A percentile compares a stretch with the other conserved stretches of the same genome.
These are phyloP conservation scores for Auriscalpium vulgare DNA, from an alignment of 768 basidiomycete genomes.

Conservation along the genomic window DNA sequence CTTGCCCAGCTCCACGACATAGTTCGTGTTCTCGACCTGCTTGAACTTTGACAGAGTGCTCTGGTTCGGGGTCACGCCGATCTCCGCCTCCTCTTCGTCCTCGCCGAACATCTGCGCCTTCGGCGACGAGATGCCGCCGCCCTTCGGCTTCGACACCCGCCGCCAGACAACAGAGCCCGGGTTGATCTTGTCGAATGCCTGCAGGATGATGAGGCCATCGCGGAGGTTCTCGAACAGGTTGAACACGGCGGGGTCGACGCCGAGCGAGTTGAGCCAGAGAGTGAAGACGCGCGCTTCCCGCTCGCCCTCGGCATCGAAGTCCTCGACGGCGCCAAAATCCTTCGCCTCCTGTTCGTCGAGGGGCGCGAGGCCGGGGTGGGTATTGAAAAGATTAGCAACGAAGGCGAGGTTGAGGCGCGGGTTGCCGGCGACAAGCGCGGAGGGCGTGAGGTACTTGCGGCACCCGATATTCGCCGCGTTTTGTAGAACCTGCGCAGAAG, in stretches of 20 bases:
- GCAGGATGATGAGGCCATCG: slow-evolving; percentile 85
- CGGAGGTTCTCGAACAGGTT: slow-evolving; percentile 95
- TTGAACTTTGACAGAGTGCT: slow-evolving; percentile 90
- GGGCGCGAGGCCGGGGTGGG: slow-evolving; percentile 88
- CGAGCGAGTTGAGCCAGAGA: slow-evolving; percentile 95
- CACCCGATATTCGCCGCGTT: slow-evolving; percentile 93
- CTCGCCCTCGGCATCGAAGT: slow-evolving; percentile 98
- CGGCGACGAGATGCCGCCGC: slow-evolving; percentile 36
- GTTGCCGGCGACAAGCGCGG: slow-evolving; percentile 88
- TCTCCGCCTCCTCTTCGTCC: slow-evolving; percentile 72
- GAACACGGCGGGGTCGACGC: slow-evolving; percentile 93
- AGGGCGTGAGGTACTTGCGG: slow-evolving; percentile 89
- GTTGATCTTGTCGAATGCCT: slow-evolving; percentile 93
- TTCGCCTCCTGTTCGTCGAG: slow-evolving; percentile 92
- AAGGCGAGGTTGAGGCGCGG: slow-evolving; percentile 97
- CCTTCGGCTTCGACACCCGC: slow-evolving; percentile 90
- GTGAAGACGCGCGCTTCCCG: slow-evolving; percentile 97
- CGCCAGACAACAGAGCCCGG: slow-evolving; percentile 94
- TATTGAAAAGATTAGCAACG: slow-evolving; percentile 98
- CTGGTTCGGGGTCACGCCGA: slow-evolving; percentile 78
- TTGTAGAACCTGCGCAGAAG: slow-evolving; percentile 56
- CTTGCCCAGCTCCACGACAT: slow-evolving; percentile 86
- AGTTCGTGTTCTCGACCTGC: slow-evolving; percentile 97
- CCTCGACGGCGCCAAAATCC: slow-evolving; percentile 82
- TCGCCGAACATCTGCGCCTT: slow-evolving; percentile 32